phyloP scores from a whole-genome alignment of 441 rosid species.

The Melastoma candidum region DNA sequence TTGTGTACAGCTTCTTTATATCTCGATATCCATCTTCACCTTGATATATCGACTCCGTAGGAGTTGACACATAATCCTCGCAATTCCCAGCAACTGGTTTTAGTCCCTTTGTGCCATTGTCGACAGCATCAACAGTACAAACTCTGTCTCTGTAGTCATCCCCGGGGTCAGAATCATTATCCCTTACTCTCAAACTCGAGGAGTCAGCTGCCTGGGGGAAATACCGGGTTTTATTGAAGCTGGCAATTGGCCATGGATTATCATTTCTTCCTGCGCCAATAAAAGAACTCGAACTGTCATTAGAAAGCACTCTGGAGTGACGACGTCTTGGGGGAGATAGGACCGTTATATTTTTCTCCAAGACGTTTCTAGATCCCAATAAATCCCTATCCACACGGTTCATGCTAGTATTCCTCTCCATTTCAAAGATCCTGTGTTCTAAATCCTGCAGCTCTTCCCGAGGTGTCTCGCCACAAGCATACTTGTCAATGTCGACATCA shows the following conservation, averaged over 20 bases:
- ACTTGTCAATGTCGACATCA: constrained; percentile 61
- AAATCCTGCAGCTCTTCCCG: constrained; percentile 49
- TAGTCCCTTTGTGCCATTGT: constrained; percentile 28
- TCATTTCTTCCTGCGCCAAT: constrained; percentile 33
- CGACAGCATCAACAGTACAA: constrained; percentile 78
- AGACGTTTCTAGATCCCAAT: constrained; percentile 32
- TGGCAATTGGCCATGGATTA: constrained; percentile 42
- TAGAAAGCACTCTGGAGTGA: constrained; percentile 45
- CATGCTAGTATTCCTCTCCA: constrained; percentile 64
- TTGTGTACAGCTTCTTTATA: constrained; percentile 69
- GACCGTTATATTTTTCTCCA: constrained; percentile 70
- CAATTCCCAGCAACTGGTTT: constrained; percentile 35
- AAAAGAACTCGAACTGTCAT: constrained; percentile 52
- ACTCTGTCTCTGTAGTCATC: constrained; percentile 81
- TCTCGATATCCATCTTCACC: constrained; percentile 60
- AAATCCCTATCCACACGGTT: constrained; percentile 38
- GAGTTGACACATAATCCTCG: constrained; percentile 40
- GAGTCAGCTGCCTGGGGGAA: constrained; percentile 27
- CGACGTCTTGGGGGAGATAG: constrained; percentile 57
- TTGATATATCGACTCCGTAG: constrained; percentile 33
- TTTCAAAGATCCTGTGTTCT: constrained; percentile 58
- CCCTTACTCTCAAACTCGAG: constrained; percentile 31
- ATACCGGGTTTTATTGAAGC: constrained; percentile 46
- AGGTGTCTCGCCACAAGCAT: constrained; percentile 61
- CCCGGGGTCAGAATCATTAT: constrained; percentile 42